phyloP scores from a whole-genome alignment of 805 yeast species.

The Wickerhamomyces tratensis region DNA sequence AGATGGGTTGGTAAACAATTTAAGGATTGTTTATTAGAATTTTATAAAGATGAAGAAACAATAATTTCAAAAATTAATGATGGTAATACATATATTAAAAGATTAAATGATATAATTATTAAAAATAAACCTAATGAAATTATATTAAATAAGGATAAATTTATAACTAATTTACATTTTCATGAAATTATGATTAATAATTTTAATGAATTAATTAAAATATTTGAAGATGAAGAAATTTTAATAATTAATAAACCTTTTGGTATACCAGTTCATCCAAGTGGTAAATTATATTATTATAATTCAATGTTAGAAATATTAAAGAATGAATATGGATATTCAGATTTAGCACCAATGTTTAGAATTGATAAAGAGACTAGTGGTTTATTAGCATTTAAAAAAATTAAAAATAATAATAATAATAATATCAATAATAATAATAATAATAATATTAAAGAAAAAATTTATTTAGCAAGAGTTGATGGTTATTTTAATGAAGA shows the following conservation, averaged over 20 bases:
- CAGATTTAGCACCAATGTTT: conserved; percentile 72
- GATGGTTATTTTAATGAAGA: conserved; percentile 72
- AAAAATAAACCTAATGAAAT: not conserved
- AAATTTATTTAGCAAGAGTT: conserved; percentile 83
- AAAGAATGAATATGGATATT: conserved; percentile 55
- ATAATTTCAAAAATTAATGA: not conserved
- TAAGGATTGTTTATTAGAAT: no score
- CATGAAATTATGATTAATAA: conserved; percentile 39
- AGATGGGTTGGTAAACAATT: conserved; percentile 9
- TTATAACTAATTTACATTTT: conserved; percentile 38
- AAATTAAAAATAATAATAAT: conserved; percentile 40
- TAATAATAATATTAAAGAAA: conserved; percentile 48
- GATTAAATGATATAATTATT: not conserved
- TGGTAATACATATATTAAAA: not conserved
- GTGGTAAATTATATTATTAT: conserved; percentile 65
- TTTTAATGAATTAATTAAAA: conserved; percentile 24
- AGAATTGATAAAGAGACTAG: conserved; percentile 86
- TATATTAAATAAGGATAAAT: not conserved
- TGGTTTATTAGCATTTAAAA: conserved; percentile 90
- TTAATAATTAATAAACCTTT: conserved; percentile 89
- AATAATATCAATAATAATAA: conserved; percentile 65
- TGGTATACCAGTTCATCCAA: conserved; percentile 94
- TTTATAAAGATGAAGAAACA: not conserved
- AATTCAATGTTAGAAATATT: conserved; percentile 70
- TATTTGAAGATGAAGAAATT: conserved; percentile 64